phyloP scores from a whole-genome alignment of 805 yeast genomes.

The Wickerhamomyces pijperi region DNA sequence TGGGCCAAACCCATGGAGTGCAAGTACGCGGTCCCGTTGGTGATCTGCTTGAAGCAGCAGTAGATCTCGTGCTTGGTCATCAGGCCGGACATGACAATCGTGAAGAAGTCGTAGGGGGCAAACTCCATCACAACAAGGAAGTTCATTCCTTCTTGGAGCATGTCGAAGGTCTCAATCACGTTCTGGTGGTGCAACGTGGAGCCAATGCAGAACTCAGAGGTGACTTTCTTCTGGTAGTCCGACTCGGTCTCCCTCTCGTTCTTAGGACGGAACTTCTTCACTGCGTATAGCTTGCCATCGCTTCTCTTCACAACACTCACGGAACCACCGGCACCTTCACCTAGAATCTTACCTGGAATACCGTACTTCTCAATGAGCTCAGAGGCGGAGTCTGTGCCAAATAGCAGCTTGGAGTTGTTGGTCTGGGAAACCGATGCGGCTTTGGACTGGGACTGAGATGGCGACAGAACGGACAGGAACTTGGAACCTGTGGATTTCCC shows the following conservation, averaged over 20 bases:
- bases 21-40: constrained; percentile 62
- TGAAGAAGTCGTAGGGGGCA: constrained; percentile 85
- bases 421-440: constrained; percentile 3
- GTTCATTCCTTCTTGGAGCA: constrained; percentile 53
- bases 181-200: constrained; percentile 70
- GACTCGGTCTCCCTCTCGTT: constrained; percentile 47
- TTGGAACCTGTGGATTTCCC: constrained; percentile 3
- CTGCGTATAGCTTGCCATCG: constrained; percentile 63
- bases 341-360: constrained; percentile 59
- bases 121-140: constrained; percentile 85
- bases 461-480: constrained; percentile 13
- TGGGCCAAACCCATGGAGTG: constrained; percentile 84
- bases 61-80: constrained; percentile 60
- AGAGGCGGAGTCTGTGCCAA: constrained; percentile 27
- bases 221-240: constrained; percentile 69
- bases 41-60: constrained; percentile 78
- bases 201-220: constrained; percentile 75
- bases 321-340: constrained; percentile 93
- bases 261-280: constrained; percentile 72
- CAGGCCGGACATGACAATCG: constrained; percentile 81
- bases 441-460: constrained; percentile 15
- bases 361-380: constrained; percentile 57
- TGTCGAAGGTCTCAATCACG: constrained; percentile 70
- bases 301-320: constrained; percentile 66
- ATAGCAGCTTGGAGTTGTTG: constrained; percentile 20